Evolutionary conservation across 164 flowering plant species (phyloP), one percentile per base, ranked within the genome.

Genomic region (Macadamia tetraphylla): DNA sequence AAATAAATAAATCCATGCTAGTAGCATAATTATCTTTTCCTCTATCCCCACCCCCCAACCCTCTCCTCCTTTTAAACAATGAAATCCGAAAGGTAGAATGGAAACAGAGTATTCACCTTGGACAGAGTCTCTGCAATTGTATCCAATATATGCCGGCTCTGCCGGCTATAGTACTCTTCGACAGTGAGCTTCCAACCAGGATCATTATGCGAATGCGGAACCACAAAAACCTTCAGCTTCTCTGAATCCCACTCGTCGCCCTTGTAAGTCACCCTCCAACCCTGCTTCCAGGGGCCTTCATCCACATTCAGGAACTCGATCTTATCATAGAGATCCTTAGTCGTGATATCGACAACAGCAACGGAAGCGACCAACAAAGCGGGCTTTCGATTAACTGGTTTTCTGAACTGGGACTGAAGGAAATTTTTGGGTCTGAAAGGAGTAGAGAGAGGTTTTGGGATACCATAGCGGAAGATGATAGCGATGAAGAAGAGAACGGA

Each of bases 141-240:
- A 70, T 92, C 97, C 63, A 95, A 85, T 51, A 95, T 92, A 70
- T 81, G 96, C 70, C 85, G 64, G 0, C 93, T 84, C 77, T 92
- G 96, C 62, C 77, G 77, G 48, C 88, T 82, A 65, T 95, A 95
- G 61, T 95, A 95, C 87, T 95, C 92, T 12, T 95, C 97, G 18
- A 95, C 98, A 12, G 99, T 95, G 46, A 89, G 78, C 81, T 92
- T 94, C 99, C 99, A 94, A 3, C 99, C 99, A 0, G 99, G 99
- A 84, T 94, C 99, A 75, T 94, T 92, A 79, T 95, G 99, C 67
- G 98, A 90, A 75, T 95, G 99, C 1, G 99, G 99, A 23, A 95
- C 99, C 61, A 92, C 99, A 63, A 95, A 88, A 12, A 95, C 74
- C 85, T 95, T 95, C 84, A 95, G 71, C 61, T 88, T 89, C 89